Evolutionary conservation across 2,329 filamentous ascomycete genomes (phyloP).

Genomic region (Sporothrix phasma): DNA sequence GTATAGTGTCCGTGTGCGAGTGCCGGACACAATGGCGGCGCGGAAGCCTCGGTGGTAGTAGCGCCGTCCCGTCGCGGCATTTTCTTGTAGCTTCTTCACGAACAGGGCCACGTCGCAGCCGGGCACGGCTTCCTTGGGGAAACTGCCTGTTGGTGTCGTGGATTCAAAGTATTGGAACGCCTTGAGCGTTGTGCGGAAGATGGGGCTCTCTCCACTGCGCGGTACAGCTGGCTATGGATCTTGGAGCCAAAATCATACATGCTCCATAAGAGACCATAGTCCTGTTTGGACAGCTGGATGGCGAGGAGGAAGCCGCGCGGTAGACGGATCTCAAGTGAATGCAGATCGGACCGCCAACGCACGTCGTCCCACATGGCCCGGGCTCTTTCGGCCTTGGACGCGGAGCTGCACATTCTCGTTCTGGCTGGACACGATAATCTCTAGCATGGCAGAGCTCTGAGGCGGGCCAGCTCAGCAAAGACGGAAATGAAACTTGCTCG

Average conservation of each 20-base stretch:
- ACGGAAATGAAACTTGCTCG: slow-evolving; percentile 55
- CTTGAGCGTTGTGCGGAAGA: slow-evolving; percentile 59
- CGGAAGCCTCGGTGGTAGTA: slow-evolving; percentile 71
- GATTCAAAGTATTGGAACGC: slow-evolving; percentile 76
- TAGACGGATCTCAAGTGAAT: slow-evolving; percentile 57
- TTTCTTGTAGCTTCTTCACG: slow-evolving; percentile 57
- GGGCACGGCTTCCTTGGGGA: slow-evolving; percentile 63
- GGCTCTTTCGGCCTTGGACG: slow-evolving; percentile 58
- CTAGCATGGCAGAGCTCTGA: slow-evolving; percentile 57
- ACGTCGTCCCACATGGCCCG: slow-evolving; percentile 75
- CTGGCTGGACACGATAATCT: slow-evolving; percentile 69
- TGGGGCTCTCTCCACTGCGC: slow-evolving; percentile 56
- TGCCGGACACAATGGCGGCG: slow-evolving; percentile 65
- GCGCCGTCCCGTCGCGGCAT: slow-evolving; percentile 61
- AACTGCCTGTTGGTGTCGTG: slow-evolving; percentile 56
- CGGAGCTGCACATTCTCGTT: slow-evolving; percentile 65
- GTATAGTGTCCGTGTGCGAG: slow-evolving; percentile 66
- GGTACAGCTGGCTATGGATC: slow-evolving; percentile 60
- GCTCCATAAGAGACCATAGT: slow-evolving; percentile 69
- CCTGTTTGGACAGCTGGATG: slow-evolving; percentile 61
- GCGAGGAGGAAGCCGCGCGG: slow-evolving; percentile 66
- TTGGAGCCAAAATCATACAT: slow-evolving; percentile 79
- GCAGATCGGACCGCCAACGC: slow-evolving; percentile 61
- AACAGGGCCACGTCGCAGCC: slow-evolving; percentile 67
- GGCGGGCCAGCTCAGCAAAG: slow-evolving; percentile 65